phyloP scores from a whole-genome alignment of 2,329 filamentous ascomycete species.

The Neonectria hederae region DNA sequence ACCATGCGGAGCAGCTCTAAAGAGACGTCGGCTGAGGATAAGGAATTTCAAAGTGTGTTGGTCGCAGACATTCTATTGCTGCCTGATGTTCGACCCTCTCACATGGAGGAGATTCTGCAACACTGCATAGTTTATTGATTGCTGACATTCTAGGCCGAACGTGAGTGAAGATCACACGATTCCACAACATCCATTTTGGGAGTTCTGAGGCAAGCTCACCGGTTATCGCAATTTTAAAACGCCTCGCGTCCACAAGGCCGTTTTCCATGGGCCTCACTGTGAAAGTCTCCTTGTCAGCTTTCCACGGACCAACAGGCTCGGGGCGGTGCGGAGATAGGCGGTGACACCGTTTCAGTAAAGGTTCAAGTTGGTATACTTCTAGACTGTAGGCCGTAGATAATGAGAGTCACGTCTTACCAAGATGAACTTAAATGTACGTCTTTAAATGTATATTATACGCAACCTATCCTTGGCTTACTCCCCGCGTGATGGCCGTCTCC shows the following conservation, averaged over 20 bases:
- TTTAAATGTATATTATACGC: conserved; percentile 48
- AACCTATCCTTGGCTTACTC: conserved; percentile 50
- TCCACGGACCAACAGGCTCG: conserved; percentile 50
- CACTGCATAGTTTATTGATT: too few species aligned
- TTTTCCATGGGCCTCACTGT: conserved; percentile 45
- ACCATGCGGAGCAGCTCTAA: neutral
- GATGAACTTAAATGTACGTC: conserved; percentile 50
- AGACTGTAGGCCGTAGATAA: rapidly evolving
- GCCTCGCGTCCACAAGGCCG: conserved; percentile 38
- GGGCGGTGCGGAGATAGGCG: conserved; percentile 27
- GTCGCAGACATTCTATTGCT: too few species aligned
- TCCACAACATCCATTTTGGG: too few species aligned
- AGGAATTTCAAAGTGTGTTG: too few species aligned
- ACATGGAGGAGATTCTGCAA: too few species aligned
- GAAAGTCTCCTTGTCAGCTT: conserved; percentile 48
- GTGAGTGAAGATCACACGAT: too few species aligned
- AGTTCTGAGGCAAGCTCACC: too few species aligned
- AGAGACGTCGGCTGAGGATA: too few species aligned
- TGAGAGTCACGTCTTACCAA: conserved; percentile 19
- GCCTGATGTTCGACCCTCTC: too few species aligned
- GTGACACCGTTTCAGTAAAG: conserved; percentile 10
- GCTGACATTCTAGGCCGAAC: too few species aligned
- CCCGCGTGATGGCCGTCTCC: conserved; percentile 52
- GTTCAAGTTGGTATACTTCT: rapidly evolving
- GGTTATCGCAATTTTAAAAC: too few species aligned